phyloP scores from a whole-genome alignment of 805 yeast species.

The Saccharomycopsis microspora region DNA sequence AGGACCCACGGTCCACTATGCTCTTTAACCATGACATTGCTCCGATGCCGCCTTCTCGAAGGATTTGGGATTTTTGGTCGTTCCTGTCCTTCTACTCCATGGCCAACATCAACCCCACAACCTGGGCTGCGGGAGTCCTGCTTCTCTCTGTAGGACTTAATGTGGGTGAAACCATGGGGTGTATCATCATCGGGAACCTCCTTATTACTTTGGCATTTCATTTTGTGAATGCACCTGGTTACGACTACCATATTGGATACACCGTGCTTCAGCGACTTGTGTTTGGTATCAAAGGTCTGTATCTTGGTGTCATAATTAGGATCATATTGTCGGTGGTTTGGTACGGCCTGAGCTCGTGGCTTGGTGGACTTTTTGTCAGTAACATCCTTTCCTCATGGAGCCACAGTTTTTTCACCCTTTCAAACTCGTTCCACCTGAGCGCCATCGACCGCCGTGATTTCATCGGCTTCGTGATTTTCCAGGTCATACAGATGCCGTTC shows the following conservation, averaged over 20 bases:
- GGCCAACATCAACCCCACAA: conserved; percentile 25
- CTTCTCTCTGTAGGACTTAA: conserved; percentile 20
- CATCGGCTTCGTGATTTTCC: conserved; percentile 29
- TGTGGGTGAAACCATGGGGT: conserved; percentile 34
- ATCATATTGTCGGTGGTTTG: conserved; percentile 35
- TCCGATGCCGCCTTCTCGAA: conserved; percentile 28
- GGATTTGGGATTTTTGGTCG: conserved; percentile 28
- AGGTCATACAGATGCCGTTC: conserved; percentile 22
- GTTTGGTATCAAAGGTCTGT: conserved; percentile 36
- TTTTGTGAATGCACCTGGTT: conserved; percentile 19
- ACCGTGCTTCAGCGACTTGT: conserved; percentile 34
- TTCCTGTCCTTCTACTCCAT: conserved; percentile 27
- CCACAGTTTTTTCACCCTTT: conserved; percentile 23
- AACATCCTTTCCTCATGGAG: conserved; percentile 31
- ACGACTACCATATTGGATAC: conserved; percentile 23
- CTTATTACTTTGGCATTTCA: conserved; percentile 24
- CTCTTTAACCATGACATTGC: conserved; percentile 27
- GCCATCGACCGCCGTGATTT: conserved; percentile 28
- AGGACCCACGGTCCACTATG: not conserved
- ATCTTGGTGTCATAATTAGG: conserved; percentile 30
- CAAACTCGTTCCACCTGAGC: conserved; percentile 13
- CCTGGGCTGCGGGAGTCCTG: conserved; percentile 27
- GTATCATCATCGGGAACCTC: conserved; percentile 34
- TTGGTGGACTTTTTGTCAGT: conserved; percentile 32
- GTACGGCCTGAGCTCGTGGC: conserved; percentile 35